A percentile compares a stretch with the other conserved stretches of the same genome.
Evolutionary conservation across 164 flowering plant genomes (phyloP).

Genomic region (Kingdonia uniflora): DNA sequence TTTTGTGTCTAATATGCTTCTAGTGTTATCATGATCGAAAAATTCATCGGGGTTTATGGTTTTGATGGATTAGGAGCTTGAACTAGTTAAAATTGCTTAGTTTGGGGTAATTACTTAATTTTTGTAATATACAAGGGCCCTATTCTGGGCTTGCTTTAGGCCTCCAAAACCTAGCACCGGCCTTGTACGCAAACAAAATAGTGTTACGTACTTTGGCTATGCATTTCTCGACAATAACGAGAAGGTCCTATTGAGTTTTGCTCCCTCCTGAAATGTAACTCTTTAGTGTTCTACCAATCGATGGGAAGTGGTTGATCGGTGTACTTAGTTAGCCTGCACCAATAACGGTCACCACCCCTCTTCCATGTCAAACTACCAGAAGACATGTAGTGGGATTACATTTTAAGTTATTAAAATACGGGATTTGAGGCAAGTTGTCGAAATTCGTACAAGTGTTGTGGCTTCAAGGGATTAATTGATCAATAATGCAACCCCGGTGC

Average conservation of each 20-base stretch:
- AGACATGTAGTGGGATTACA: neutral
- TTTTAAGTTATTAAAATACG: neutral
- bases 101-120: too few relatives aligned
- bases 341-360: conserved; percentile 23
- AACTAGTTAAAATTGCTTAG: too few relatives aligned
- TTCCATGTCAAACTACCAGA: conserved; percentile 16
- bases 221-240: conserved; percentile 26
- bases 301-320: conserved; percentile 9
- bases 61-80: too few relatives aligned
- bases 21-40: too few relatives aligned
- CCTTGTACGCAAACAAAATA: neutral
- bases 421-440: neutral
- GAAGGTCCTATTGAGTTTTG: conserved; percentile 31
- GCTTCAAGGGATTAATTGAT: neutral
- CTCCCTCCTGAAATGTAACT: conserved; percentile 40
- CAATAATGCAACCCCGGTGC: conserved; percentile 21
- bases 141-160: too few relatives aligned
- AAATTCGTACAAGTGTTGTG: neutral
- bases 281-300: conserved; percentile 28
- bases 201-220: conserved; percentile 25
- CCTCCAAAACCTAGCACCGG: too few relatives aligned
- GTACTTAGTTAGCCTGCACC: conserved; percentile 16
- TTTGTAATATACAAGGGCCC: too few relatives aligned
- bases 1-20: too few relatives aligned
- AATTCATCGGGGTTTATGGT: too few relatives aligned